These are phyloP conservation scores for Royoungia palumana DNA, from an alignment of 768 basidiomycete species.

Conservation along the genomic window DNA sequence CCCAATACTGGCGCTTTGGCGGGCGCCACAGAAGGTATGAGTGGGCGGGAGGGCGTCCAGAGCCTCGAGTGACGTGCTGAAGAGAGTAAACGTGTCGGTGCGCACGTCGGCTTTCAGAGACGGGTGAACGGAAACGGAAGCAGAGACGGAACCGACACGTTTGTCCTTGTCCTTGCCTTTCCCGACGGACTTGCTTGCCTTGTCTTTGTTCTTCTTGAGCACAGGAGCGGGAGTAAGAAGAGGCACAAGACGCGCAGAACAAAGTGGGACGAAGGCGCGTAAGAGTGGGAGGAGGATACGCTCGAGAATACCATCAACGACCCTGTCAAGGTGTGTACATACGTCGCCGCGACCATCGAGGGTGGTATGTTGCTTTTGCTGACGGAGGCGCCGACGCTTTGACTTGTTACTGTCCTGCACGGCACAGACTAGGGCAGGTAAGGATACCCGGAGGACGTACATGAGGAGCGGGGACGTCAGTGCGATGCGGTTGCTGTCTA, in stretches of 20 bases:
- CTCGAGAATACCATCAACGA: slow-evolving; percentile 19
- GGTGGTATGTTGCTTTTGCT: too few relatives aligned
- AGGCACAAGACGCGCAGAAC: slow-evolving; percentile 12
- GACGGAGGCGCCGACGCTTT: slow-evolving; percentile 12
- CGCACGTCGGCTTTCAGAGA: slow-evolving; percentile 12
- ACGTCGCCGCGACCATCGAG: background rate
- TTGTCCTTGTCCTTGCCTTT: slow-evolving; percentile 3
- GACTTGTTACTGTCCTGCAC: slow-evolving; percentile 7
- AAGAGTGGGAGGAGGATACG: slow-evolving; percentile 19
- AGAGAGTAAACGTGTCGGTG: slow-evolving; percentile 23
- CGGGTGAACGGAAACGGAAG: background rate
- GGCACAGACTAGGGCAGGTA: slow-evolving; percentile 16
- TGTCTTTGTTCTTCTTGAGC: background rate
- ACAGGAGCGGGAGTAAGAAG: background rate
- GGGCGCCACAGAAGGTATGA: background rate
- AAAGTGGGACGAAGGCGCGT: slow-evolving; percentile 20
- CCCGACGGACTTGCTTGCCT: background rate
- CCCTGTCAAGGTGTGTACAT: slow-evolving; percentile 8
- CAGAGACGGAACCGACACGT: background rate
- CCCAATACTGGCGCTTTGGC: background rate
- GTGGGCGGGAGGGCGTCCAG: slow-evolving; percentile 13
- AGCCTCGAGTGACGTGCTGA: slow-evolving; percentile 18
- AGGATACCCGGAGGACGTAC: slow-evolving; percentile 18
- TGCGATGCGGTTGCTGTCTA: slow-evolving; percentile 17
- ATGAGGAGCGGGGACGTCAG: slow-evolving; percentile 23